These are phyloP conservation scores for Grigorovia jiainica DNA, from an alignment of 805 yeast species.

Conservation along the genomic window DNA sequence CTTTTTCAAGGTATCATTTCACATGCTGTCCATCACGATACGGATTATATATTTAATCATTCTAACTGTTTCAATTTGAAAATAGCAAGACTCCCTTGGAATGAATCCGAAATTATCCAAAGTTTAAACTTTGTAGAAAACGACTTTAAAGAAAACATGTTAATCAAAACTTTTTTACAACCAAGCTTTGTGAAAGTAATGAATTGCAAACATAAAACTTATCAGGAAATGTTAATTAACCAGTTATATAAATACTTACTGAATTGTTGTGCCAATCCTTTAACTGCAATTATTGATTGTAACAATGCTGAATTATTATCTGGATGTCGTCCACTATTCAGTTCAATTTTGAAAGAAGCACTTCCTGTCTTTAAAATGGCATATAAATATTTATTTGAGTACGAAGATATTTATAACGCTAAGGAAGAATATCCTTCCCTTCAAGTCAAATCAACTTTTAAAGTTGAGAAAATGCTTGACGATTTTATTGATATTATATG, in stretches of 20 bases:
- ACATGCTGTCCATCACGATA: slow-evolving; percentile 64
- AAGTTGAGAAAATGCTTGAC: slow-evolving; percentile 28
- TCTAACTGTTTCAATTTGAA: slow-evolving; percentile 61
- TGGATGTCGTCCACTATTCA: slow-evolving; percentile 31
- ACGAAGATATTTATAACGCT: slow-evolving; percentile 13
- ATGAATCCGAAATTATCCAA: slow-evolving; percentile 16
- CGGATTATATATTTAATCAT: slow-evolving; percentile 39
- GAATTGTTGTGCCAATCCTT: slow-evolving; percentile 75
- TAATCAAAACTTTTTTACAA: slow-evolving; percentile 23
- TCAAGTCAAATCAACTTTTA: slow-evolving; percentile 19
- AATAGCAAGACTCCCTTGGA: slow-evolving; percentile 47
- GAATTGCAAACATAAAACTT: slow-evolving; percentile 28
- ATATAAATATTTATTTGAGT: slow-evolving; percentile 20
- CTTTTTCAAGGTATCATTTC: slow-evolving; percentile 68
- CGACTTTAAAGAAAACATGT: slow-evolving; percentile 13
- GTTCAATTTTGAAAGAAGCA: slow-evolving; percentile 27
- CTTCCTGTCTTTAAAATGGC: slow-evolving; percentile 24
- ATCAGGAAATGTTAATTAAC: slow-evolving; percentile 40
- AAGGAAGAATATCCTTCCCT: slow-evolving; percentile 20
- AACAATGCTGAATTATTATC: slow-evolving; percentile 65
- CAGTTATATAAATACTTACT: slow-evolving; percentile 71
- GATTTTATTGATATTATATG: slow-evolving; percentile 35
- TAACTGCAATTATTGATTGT: slow-evolving; percentile 70
- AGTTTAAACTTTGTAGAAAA: slow-evolving; percentile 5
- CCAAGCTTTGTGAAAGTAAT: slow-evolving; percentile 19